phyloP scores from a whole-genome alignment of 257 asterid species.

The Primulina tabacum region DNA sequence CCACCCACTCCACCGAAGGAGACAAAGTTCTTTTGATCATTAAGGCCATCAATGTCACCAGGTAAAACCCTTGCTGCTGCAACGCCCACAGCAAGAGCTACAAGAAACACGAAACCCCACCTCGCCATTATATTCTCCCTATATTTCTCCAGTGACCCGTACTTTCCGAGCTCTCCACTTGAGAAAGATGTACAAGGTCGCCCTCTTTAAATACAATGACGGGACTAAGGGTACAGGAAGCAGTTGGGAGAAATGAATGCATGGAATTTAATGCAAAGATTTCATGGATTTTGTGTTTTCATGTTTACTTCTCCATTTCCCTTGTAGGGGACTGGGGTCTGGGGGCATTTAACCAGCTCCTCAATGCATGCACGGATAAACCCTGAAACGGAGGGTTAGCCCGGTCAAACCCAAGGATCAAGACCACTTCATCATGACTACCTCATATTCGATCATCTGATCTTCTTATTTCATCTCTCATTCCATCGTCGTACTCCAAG shows the following conservation, averaged over 20 bases:
- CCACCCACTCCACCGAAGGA: conserved; percentile 39
- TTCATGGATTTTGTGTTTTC: neutral
- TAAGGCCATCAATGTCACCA: conserved; percentile 20
- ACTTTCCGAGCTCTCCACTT: no score
- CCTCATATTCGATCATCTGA: no score
- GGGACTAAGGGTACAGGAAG: neutral
- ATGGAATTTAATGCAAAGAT: neutral
- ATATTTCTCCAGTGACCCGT: neutral
- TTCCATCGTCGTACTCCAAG: no score
- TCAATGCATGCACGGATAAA: neutral
- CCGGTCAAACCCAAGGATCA: neutral
- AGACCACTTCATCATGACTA: no score
- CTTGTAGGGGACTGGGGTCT: neutral
- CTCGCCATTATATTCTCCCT: conserved; percentile 22
- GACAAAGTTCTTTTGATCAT: conserved; percentile 38
- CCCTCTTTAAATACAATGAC: neutral
- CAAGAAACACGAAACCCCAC: conserved; percentile 23
- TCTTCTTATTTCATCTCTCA: no score
- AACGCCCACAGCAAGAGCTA: conserved; percentile 25
- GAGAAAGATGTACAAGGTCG: neutral
- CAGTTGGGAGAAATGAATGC: neutral
- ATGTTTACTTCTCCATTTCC: neutral
- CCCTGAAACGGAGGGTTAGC: neutral
- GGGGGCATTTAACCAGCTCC: neutral
- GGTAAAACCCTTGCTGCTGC: conserved; percentile 35